Base-by-base conservation (phyloP, 768 basidiomycete genomes). In the Royoungia palumana region DNA sequence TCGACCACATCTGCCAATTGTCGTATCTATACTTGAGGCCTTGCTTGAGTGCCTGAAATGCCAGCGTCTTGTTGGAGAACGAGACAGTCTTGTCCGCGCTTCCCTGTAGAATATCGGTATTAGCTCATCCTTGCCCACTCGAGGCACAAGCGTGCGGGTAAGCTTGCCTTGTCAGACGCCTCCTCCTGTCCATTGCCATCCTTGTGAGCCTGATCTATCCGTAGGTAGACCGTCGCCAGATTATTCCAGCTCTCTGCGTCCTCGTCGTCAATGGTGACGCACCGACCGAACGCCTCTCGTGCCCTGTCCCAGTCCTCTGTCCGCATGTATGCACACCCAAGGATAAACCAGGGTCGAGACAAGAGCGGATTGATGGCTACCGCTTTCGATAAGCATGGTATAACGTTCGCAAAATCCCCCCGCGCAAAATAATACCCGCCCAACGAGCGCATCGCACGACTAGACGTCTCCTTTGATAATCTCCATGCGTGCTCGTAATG, bases 161-260 rank as follows among this genome's bases (percentile, higher is more conserved):
- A 1, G 27, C 64, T 50, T 53, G 53, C 59, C 47, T 69, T 68
- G 44, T 64, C 49, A 17, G 13, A 35, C 37, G 6, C 54, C 55
- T 30, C 39, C 17, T 59, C 71, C 25, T 68, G 67, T 24, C 64
- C 63, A 22, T 70, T 66, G 28, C 49, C 60, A 50, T 59, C 69
- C 54, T 54, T 62, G 56, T 43, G 54, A 2, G 63, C 62, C 44
- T 75, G 75, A 11, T 82, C 86, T 67, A 95, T 77, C 39, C 91
- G 85, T 53, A 99, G 79, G 69, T 97, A 96, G 63, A 94, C 84
- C 49, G 87, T 93, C 28, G 95, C 96, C 54, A 99, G 73, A 66
- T 99, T 99, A 59, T 87, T 95, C 96, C 96, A 98, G 57, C 93
- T 95, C 75, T 98, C 95, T 4, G 82, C 92, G 61, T 99, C 94